Base-by-base conservation (phyloP, 2,329 filamentous ascomycete genomes). In the Lecanosticta acicola region DNA sequence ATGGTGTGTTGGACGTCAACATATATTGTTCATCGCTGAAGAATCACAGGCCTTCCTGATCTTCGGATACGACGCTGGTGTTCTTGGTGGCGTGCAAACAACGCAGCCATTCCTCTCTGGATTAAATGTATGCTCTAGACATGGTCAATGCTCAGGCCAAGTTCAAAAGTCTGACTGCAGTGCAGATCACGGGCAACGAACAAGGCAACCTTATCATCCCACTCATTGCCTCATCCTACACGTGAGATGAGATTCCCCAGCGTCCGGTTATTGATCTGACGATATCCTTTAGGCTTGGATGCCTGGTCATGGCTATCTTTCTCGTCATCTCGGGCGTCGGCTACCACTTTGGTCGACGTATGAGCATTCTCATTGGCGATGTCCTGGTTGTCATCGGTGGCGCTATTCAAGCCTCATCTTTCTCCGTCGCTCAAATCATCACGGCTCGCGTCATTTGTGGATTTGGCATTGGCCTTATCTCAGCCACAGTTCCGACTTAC, bases 371-470 rank as follows among this genome's bases (percentile, higher is more conserved):
- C 13, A n/a, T 35, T 7, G 33, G 33, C 33, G 33, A 35, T 14
- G 33, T 35, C 7, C 33, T 35, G 7, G 33, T 35, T 17, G 16
- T 35, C 2, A 58, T 75, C 39, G 74, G 72, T 18, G 69, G 68
- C 39, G 62, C 66, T 19, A 61, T 76, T 37, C 71, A 76, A 53
- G 63, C 63, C 4, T 66, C 70, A 14, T 60, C 74, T 3, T 74
- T 68, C 51, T 42, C 57, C 2, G 63, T 76, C 3, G 57, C 69
- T 2, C 73, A 76, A 48, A 64, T 76, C 43, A 71, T 75, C 32
- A 61, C 74, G 24, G 73, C 71, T 16, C 71, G 73, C 44, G 56
- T 75, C 16, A 59, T 76, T 11, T 69, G 70, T 19, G 73, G 73
- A 32, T 65, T 73, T 42, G 74, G 72, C 17, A 73, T 73, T 14